These are phyloP conservation scores for Trichoderma gracile DNA, from an alignment of 2,329 filamentous ascomycete species.

Conservation along the genomic window DNA sequence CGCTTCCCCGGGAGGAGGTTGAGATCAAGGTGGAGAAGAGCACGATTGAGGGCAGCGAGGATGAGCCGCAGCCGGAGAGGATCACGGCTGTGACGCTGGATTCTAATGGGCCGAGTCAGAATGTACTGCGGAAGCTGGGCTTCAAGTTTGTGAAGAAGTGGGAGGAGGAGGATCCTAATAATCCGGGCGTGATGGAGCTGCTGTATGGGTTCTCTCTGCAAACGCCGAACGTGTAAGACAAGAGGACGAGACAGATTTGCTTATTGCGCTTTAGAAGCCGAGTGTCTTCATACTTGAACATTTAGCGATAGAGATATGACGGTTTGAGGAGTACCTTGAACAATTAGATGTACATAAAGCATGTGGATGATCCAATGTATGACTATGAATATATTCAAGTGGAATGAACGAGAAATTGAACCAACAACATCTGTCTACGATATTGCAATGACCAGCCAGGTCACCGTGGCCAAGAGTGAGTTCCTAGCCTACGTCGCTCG, in stretches of 20 bases:
- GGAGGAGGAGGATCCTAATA: slow-evolving; percentile 34
- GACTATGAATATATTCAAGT: too few relatives aligned
- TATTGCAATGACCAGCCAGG: too few relatives aligned
- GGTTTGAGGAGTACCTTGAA: background rate
- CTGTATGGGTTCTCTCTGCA: slow-evolving; percentile 32
- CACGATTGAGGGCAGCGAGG: slow-evolving; percentile 38
- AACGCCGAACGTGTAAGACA: background rate
- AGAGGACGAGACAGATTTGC: background rate
- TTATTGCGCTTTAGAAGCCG: background rate
- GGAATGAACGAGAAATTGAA: too few relatives aligned
- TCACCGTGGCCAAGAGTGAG: too few relatives aligned
- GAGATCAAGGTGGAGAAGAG: slow-evolving; percentile 46
- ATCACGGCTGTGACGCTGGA: slow-evolving; percentile 51
- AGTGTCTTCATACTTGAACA: slow-evolving; percentile 3
- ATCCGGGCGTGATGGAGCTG: slow-evolving; percentile 26
- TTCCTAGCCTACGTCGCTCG: too few relatives aligned
- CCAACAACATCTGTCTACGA: too few relatives aligned
- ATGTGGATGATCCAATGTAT: too few relatives aligned
- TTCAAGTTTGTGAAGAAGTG: slow-evolving; percentile 51
- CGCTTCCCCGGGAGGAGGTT: slow-evolving; percentile 48
- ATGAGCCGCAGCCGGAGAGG: slow-evolving; percentile 37
- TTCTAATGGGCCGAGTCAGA: slow-evolving; percentile 54
- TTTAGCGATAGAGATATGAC: slow-evolving; percentile 1
- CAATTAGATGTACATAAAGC: background rate
- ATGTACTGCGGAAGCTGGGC: slow-evolving; percentile 58